Percentiles rank a stretch among this genome's conserved stretches.
Evolutionary conservation across 2,329 filamentous ascomycete genomes (phyloP).

Genomic region (Monilinia fructicola): DNA sequence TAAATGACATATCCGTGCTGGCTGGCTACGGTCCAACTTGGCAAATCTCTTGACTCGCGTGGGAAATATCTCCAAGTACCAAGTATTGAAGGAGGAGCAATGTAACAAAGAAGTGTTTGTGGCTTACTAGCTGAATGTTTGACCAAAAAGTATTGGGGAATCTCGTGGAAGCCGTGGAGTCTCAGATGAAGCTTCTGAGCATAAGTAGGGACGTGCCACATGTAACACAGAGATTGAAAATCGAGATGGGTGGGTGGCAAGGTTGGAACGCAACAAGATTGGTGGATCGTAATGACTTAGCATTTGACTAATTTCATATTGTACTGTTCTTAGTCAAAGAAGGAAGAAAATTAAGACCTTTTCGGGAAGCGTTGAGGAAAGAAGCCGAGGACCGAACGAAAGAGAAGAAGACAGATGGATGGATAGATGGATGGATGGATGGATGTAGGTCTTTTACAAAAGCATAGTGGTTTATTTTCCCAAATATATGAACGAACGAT

Average conservation of each 20-base stretch:
- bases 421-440: not conserved
- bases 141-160: not conserved
- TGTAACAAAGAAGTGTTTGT: not conserved
- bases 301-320: not conserved
- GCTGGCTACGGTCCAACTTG: not conserved
- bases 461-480: too few relatives aligned
- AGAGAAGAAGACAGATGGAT: not conserved
- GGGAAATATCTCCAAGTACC: not conserved
- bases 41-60: constrained; percentile 14
- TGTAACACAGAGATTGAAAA: constrained; percentile 9
- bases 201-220: not conserved
- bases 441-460: too few relatives aligned
- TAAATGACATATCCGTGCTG: not conserved
- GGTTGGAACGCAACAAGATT: not conserved
- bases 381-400: constrained; percentile 2
- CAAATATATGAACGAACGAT: too few relatives aligned
- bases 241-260: not conserved
- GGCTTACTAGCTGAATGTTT: constrained; percentile 18
- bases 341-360: too few relatives aligned
- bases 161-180: constrained; percentile 2
- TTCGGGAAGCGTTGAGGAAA: not conserved
- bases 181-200: constrained; percentile 20
- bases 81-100: not conserved
- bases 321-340: not conserved
- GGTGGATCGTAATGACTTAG: not conserved